Percentiles rank a stretch among this genome's conserved stretches.
Evolutionary conservation across 495 filamentous ascomycete species (phyloP).

Genomic region (Penicillium dipodomyicola): DNA sequence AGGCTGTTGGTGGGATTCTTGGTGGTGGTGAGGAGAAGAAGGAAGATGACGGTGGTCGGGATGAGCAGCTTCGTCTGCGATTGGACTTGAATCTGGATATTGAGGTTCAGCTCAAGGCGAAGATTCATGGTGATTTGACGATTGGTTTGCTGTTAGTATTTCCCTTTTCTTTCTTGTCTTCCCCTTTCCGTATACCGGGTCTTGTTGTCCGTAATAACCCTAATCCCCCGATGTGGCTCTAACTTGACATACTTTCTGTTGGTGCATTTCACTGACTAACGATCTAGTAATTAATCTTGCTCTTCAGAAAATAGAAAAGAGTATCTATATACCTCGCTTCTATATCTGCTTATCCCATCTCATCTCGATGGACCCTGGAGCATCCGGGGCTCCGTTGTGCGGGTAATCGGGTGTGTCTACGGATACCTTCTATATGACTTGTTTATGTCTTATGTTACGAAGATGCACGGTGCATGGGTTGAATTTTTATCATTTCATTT

Average conservation of each 20-base stretch:
- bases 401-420: neutral
- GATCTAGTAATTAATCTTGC: slow-evolving; percentile 28
- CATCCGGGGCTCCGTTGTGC: neutral
- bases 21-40: slow-evolving; percentile 42
- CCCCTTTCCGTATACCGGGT: neutral
- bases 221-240: neutral
- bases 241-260: neutral
- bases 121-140: slow-evolving; percentile 88
- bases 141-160: slow-evolving; percentile 76
- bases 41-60: slow-evolving; percentile 49
- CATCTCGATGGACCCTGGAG: neutral
- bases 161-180: slow-evolving; percentile 7
- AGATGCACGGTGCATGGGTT: slow-evolving; percentile 25
- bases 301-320: slow-evolving; percentile 23
- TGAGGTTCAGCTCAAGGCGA: slow-evolving; percentile 85
- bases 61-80: slow-evolving; percentile 72
- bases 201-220: neutral
- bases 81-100: slow-evolving; percentile 86
- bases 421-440: slow-evolving; percentile 7
- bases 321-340: slow-evolving; percentile 6
- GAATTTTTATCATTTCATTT: neutral
- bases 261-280: slow-evolving; percentile 27
- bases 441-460: slow-evolving; percentile 9
- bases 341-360: slow-evolving; percentile 6
- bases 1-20: slow-evolving; percentile 53